Conservation (phyloP, 176 grass and related monocot genomes). For the Oryza glumipatula region DNA sequence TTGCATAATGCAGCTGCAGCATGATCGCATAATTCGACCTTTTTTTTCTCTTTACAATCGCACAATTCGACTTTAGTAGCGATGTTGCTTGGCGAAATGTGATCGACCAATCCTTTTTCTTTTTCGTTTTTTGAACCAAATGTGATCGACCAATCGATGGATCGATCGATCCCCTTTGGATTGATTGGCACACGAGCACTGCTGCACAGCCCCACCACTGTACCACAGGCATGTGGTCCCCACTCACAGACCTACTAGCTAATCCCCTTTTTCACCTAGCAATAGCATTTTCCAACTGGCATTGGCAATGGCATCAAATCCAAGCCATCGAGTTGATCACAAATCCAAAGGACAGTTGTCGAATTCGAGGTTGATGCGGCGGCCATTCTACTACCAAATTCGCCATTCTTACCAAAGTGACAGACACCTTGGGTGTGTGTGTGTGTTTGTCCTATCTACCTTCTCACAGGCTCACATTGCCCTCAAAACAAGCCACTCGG, state of each 20-base stretch:
- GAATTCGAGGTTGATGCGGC: conserved; percentile 47
- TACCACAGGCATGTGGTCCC: conserved; percentile 5
- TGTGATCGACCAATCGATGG: background rate
- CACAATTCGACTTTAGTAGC: background rate
- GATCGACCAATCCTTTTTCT: background rate
- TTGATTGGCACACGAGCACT: conserved; percentile 34
- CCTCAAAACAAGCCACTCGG: background rate
- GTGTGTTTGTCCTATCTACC: background rate
- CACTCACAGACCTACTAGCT: background rate
- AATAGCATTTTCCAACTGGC: conserved; percentile 45
- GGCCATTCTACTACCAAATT: conserved; percentile 1
- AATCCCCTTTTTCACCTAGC: conserved; percentile 4
- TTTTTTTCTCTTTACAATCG: too few relatives aligned
- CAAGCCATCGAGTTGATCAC: conserved; percentile 48
- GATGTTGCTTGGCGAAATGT: background rate
- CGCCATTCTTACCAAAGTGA: conserved; percentile 34
- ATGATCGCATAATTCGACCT: background rate
- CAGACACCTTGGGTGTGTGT: background rate
- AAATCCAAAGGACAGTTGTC: conserved; percentile 61
- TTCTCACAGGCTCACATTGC: background rate
- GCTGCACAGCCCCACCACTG: conserved; percentile 7
- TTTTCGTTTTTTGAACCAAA: too few relatives aligned
- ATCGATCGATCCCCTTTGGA: conserved; percentile 24
- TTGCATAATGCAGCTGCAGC: background rate
- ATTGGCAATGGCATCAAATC: conserved; percentile 40